Conservation (phyloP, 768 basidiomycete genomes). For the Terana coerulea region DNA sequence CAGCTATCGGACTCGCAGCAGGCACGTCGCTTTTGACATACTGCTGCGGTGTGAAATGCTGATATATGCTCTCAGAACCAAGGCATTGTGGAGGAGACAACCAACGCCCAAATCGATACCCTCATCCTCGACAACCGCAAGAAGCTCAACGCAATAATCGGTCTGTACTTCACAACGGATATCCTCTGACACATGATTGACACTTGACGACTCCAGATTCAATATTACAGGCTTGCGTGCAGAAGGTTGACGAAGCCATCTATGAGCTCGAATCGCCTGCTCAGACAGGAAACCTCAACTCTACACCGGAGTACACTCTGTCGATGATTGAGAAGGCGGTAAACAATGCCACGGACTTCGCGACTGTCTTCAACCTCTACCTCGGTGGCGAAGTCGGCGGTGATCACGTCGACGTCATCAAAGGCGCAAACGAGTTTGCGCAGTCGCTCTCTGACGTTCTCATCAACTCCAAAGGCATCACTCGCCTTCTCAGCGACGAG, state of each 20-base stretch:
- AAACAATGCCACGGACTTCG: constrained; percentile 95
- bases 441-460: constrained; percentile 91
- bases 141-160: constrained; percentile 96
- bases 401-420: constrained; percentile 97
- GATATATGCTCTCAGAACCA: constrained; percentile 50
- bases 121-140: constrained; percentile 96
- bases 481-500: constrained; percentile 85
- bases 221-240: constrained; percentile 92
- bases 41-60: constrained; percentile 13
- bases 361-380: constrained; percentile 89
- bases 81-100: constrained; percentile 82
- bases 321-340: constrained; percentile 98
- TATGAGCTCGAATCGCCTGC: constrained; percentile 97
- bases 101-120: constrained; percentile 95
- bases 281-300: constrained; percentile 90
- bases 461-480: constrained; percentile 93
- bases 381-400: constrained; percentile 85
- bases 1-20: constrained; percentile 84
- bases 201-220: constrained; percentile 78
- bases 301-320: constrained; percentile 97
- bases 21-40: constrained; percentile 39
- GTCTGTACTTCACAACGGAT: constrained; percentile 35
- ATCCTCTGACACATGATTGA: constrained; percentile 11
- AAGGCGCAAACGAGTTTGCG: constrained; percentile 93
- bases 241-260: constrained; percentile 95